These are phyloP conservation scores for Chlorella sp. DNA, from an alignment of 139 green algal species.

Conservation along the genomic window DNA sequence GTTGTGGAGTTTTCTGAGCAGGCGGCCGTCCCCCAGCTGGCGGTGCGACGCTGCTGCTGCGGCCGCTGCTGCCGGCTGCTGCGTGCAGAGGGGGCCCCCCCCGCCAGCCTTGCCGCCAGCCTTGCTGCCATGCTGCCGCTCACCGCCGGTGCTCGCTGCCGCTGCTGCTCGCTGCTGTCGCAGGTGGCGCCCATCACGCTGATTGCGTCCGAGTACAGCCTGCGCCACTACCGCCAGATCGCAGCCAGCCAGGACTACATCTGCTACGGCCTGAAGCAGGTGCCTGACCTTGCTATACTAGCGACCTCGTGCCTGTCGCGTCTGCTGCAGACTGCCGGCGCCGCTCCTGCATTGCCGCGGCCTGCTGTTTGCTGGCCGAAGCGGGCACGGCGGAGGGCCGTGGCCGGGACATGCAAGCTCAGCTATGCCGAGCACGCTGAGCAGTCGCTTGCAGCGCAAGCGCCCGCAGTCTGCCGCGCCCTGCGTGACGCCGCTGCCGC, in stretches of 20 bases:
- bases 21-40: conserved; percentile 49
- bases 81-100: not conserved
- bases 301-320: no score
- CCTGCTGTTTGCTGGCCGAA: no score
- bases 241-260: conserved; percentile 73
- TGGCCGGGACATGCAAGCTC: no score
- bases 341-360: no score
- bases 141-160: not conserved
- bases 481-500: no score
- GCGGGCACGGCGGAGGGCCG: no score
- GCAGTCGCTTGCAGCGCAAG: no score
- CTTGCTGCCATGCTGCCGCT: not conserved
- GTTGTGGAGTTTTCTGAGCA: conserved; percentile 11
- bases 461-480: no score
- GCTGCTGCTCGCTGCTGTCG: not conserved
- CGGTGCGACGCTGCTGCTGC: conserved; percentile 21
- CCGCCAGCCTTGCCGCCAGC: not conserved
- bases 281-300: no score
- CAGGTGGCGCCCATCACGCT: conserved; percentile 67
- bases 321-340: no score
- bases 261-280: conserved; percentile 76
- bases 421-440: no score
- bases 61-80: not conserved
- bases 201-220: conserved; percentile 52
- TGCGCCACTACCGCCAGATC: conserved; percentile 38